Base-by-base conservation (phyloP, 1,284 basidiomycete genomes). In the Cutaneotrichosporon cutaneum region DNA sequence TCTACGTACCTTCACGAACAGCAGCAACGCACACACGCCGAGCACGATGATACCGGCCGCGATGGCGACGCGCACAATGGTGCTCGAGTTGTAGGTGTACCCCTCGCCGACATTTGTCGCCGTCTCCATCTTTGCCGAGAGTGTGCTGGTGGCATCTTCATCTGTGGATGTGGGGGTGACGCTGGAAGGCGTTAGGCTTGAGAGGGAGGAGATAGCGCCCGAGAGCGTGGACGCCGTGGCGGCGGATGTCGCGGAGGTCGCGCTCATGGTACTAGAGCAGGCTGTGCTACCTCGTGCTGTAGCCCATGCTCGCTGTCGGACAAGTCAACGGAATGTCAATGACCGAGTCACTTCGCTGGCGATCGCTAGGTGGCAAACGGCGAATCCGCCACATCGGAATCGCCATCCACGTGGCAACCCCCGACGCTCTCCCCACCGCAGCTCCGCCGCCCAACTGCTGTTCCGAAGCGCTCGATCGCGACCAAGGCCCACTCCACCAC, bases 11-110 rank as follows among this genome's bases (percentile, higher is more conserved):
- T 77, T 78, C 62, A 76, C 62, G 45, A 71, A 73, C 18, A 77
- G 33, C 10, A 77, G 62, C 18, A 76, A 30, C 3, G 69, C 74
- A 14, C 64, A 66, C 10, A 78, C 55, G 45, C 58, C 68, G 8
- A 78, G 54, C 6, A 78, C 72, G 56, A 78, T 78, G 33, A 78
- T 68, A 56, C 76, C 73, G 0, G 74, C 73, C 9, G 74, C 76
- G 7, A 77, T 67, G 24, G 76, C 73, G 16, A 71, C 71, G 42
- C 71, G 65, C 27, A 78, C 72, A 42, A 78, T 78, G 45, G 71
- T 73, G 39, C 68, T 70, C 16, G 72, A 74, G 13, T 58, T 64
- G 57, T 72, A 77, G 24, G 61, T 66, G 53, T 70, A 76, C 0
- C 65, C 67, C 26, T 61, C 58, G 26, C 52, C 63, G 1, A 55